Evolutionary conservation across 768 basidiomycete species (phyloP).

Genomic region (Myochromella boudieri): DNA sequence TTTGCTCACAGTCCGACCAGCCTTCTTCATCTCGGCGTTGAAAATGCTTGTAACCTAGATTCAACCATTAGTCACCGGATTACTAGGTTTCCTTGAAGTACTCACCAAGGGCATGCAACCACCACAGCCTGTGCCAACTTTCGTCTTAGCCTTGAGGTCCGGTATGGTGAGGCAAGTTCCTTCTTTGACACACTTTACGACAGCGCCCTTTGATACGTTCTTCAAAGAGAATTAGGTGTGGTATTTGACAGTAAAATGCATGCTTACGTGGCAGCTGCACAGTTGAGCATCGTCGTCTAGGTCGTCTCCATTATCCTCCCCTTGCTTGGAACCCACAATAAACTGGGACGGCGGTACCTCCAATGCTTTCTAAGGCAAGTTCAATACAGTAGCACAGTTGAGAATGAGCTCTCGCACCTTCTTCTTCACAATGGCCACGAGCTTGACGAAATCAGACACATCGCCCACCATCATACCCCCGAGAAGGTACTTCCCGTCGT

Average conservation of each 20-base stretch:
- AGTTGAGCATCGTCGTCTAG: conserved; percentile 72
- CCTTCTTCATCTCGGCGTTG: conserved; percentile 67
- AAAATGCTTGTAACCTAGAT: no score
- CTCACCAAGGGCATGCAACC: conserved; percentile 65
- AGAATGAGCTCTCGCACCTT: conserved; percentile 36
- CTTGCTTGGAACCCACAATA: conserved; percentile 55
- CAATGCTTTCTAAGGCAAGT: conserved; percentile 52
- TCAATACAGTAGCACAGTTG: not conserved
- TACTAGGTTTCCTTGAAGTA: no score
- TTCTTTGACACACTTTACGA: no score
- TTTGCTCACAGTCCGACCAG: conserved; percentile 56
- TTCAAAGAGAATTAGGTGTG: no score
- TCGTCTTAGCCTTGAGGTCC: conserved; percentile 66
- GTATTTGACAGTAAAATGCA: no score
- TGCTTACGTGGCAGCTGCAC: conserved; percentile 73
- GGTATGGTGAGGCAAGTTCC: no score
- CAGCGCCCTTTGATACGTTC: conserved; percentile 64
- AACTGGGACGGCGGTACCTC: conserved; percentile 66
- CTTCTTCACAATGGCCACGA: conserved; percentile 71
- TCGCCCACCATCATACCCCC: conserved; percentile 86
- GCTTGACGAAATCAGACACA: conserved; percentile 63
- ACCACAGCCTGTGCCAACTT: conserved; percentile 72
- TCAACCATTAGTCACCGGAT: no score
- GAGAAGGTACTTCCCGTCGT: conserved; percentile 68
- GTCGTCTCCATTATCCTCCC: conserved; percentile 60